Evolutionary conservation across 2,329 filamentous ascomycete species (phyloP).

Genomic region (Pseudohalonectria lignicola): DNA sequence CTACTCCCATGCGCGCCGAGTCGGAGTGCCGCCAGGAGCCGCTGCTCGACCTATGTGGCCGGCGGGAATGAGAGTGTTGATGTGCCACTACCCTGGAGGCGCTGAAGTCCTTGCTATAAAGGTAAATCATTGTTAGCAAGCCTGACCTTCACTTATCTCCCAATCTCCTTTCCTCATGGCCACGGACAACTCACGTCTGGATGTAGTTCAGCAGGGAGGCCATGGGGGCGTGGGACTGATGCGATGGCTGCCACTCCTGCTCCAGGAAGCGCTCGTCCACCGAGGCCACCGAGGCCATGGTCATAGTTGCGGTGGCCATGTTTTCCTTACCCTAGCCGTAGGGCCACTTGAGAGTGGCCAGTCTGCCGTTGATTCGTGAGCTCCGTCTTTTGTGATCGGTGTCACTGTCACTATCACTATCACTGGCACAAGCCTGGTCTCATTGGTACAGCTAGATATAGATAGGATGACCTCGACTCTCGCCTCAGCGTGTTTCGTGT

Average conservation of each 20-base stretch:
- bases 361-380: neutral
- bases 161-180: no score
- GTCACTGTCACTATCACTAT: neutral
- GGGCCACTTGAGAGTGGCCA: no score
- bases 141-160: no score
- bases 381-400: neutral
- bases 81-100: neutral
- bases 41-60: neutral
- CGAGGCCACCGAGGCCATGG: neutral
- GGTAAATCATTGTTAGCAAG: no score
- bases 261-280: neutral
- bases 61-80: neutral
- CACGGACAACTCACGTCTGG: conserved; percentile 2
- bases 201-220: conserved; percentile 4
- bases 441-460: neutral
- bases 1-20: no score
- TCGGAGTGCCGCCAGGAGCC: neutral
- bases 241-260: conserved; percentile 1
- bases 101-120: neutral
- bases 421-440: neutral
- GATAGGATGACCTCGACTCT: no score
- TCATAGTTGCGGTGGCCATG: neutral
- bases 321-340: no score
- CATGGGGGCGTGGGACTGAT: conserved; percentile 3
- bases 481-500: no score